phyloP scores from a whole-genome alignment of 495 filamentous ascomycete species.

The Terfezia claveryi region DNA sequence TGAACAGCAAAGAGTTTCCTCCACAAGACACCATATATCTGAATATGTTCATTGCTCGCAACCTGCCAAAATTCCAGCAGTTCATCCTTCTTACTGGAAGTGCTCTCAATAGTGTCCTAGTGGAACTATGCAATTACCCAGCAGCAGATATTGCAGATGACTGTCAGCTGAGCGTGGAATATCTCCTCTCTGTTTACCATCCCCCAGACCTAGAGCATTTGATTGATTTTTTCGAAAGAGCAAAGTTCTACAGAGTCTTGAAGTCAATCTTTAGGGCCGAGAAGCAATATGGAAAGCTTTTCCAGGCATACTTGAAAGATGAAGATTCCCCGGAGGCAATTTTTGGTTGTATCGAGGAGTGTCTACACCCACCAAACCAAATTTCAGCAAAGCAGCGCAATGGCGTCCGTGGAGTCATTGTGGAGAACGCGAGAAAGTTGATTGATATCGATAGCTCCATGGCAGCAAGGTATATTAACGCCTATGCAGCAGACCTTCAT shows the following conservation, averaged over 20 bases:
- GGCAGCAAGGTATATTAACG: conserved; percentile 47
- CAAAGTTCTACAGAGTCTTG: conserved; percentile 77
- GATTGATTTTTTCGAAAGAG: conserved; percentile 54
- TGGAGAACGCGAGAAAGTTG: conserved; percentile 43
- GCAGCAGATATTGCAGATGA: conserved; percentile 66
- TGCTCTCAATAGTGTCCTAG: conserved; percentile 56
- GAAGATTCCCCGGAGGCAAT: conserved; percentile 44
- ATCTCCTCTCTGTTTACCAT: conserved; percentile 79
- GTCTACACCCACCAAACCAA: conserved; percentile 46
- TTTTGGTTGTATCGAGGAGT: conserved; percentile 65
- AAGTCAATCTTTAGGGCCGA: conserved; percentile 72
- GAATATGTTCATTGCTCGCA: conserved; percentile 94
- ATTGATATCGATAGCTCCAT: conserved; percentile 43
- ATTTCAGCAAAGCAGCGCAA: conserved; percentile 51
- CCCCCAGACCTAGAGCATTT: conserved; percentile 57
- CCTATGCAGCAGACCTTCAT: conserved; percentile 49
- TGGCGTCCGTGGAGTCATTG: conserved; percentile 51
- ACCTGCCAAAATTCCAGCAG: conserved; percentile 87
- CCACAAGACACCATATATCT: conserved; percentile 76
- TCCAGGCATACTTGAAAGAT: conserved; percentile 73
- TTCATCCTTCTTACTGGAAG: conserved; percentile 79
- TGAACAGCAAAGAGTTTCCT: conserved; percentile 49
- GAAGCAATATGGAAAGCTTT: conserved; percentile 53
- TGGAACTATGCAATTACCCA: conserved; percentile 66
- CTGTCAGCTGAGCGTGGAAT: conserved; percentile 87